Percentiles rank a stretch among this genome's conserved stretches.
Evolutionary conservation across 2,329 filamentous ascomycete genomes (phyloP).

Genomic region (Talaromyces sp.): DNA sequence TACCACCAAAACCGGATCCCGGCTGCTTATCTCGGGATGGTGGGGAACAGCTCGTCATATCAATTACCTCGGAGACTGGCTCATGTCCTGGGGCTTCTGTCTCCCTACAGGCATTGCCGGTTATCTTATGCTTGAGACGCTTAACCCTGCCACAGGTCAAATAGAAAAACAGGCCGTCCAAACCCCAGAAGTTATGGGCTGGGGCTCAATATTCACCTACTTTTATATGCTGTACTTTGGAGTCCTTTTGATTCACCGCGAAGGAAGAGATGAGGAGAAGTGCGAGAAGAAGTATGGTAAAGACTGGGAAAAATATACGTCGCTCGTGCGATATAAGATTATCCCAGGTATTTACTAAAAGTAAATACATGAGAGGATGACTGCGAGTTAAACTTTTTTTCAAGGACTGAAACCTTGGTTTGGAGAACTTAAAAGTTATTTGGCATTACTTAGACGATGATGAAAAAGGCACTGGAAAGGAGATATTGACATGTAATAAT

Average conservation of each 20-base stretch:
- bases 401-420: not conserved
- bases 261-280: slow-evolving; percentile 83
- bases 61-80: slow-evolving; percentile 94
- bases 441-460: not conserved
- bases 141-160: slow-evolving; percentile 49
- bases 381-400: not conserved
- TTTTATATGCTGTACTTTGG: slow-evolving; percentile 94
- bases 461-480: not conserved
- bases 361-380: not conserved
- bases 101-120: slow-evolving; percentile 81
- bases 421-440: not conserved
- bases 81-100: slow-evolving; percentile 86
- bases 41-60: slow-evolving; percentile 90
- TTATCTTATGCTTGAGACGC: slow-evolving; percentile 60
- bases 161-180: slow-evolving; percentile 69
- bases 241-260: slow-evolving; percentile 77
- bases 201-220: slow-evolving; percentile 85
- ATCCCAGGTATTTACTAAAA: slow-evolving; percentile 75
- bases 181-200: slow-evolving; percentile 69
- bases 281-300: slow-evolving; percentile 85
- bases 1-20: slow-evolving; percentile 74
- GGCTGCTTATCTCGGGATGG: slow-evolving; percentile 81
- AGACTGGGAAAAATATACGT: slow-evolving; percentile 87
- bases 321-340: slow-evolving; percentile 74
- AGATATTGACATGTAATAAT: not conserved